Evolutionary conservation across 768 basidiomycete genomes (phyloP), one percentile per base, ranked within the genome.

Genomic region (Rhodosporidiobolus sp.): DNA sequence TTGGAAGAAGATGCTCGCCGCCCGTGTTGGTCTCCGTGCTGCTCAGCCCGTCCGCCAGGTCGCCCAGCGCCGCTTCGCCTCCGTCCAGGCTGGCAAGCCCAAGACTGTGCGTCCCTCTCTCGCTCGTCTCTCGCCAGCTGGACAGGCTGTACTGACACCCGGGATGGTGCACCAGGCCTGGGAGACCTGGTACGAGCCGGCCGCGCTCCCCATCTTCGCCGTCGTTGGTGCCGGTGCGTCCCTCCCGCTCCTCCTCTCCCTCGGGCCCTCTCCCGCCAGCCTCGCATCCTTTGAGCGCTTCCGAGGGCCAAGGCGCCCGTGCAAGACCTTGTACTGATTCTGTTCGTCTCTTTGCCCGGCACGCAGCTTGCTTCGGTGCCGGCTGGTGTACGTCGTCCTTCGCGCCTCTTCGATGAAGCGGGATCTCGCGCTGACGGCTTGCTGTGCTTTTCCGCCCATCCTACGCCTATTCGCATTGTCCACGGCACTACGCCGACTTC

Each of bases 131-230:
- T 20, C 10, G 22, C 20, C 1, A 5, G 5, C 14, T 4, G 0
- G 16, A 43, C 24, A 22, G 9, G 52, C 38, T n/a, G 45, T 17
- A 17, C 62, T 63, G 62, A 63, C 52, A 4, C 0, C 16, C 34
- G 22, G 16, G 24, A 12, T 7, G n/a, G 45, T 7, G 4, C 32
- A n/a, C 48, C 20, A 59, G 38, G 45, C 65, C 48, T 65, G 45
- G 53, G 55, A 65, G 53, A 61, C 53, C 50, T 72, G 72, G 72
- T 68, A 73, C 63, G 66, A 67, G 56, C 66, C 72, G n/a, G 72
- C 66, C 11, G 72, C 67, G 26, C 57, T 68, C 52, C 72, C 72
- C 30, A 73, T 73, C 53, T 67, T 58, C n/a, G 73, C 56, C 22
- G 69, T 75, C 30, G 58, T 75, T 32, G 77, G 77, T 38, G 63